phyloP scores from a whole-genome alignment of 768 basidiomycete species.

The Daedalea quercina region DNA sequence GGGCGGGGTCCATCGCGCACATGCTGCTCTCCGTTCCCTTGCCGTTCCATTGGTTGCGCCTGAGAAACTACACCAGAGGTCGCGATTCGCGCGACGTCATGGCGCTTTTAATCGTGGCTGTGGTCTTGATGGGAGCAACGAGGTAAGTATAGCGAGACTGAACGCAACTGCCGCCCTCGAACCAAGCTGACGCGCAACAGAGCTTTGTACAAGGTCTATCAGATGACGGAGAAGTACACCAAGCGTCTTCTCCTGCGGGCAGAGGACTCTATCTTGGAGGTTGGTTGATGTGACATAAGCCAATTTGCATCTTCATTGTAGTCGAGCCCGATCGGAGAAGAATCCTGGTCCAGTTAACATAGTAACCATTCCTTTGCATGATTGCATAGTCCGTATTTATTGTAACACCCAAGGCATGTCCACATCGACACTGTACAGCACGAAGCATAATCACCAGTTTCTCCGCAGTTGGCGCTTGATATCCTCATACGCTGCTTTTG shows the following conservation, averaged over 20 bases:
- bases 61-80: conserved; percentile 49
- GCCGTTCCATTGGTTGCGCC: conserved; percentile 65
- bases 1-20: conserved; percentile 69
- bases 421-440: background rate
- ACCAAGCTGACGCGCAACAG: conserved; percentile 28
- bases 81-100: conserved; percentile 56
- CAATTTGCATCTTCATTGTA: background rate
- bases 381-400: background rate
- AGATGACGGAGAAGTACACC: conserved; percentile 50
- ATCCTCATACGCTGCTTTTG: conserved; percentile 57
- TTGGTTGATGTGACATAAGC: conserved; percentile 20
- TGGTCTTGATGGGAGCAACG: conserved; percentile 55
- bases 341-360: too few relatives aligned
- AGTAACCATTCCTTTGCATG: background rate
- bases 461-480: conserved; percentile 66
- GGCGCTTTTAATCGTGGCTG: conserved; percentile 54
- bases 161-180: background rate
- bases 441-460: conserved; percentile 48
- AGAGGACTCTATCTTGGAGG: conserved; percentile 78
- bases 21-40: conserved; percentile 60
- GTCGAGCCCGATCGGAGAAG: too few relatives aligned
- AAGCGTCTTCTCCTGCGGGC: conserved; percentile 61
- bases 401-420: background rate
- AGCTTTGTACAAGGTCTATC: conserved; percentile 66
- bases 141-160: conserved; percentile 37